Evolutionary conservation across 768 basidiomycete species (phyloP).

Genomic region (Erythrobasidium yunnanense): DNA sequence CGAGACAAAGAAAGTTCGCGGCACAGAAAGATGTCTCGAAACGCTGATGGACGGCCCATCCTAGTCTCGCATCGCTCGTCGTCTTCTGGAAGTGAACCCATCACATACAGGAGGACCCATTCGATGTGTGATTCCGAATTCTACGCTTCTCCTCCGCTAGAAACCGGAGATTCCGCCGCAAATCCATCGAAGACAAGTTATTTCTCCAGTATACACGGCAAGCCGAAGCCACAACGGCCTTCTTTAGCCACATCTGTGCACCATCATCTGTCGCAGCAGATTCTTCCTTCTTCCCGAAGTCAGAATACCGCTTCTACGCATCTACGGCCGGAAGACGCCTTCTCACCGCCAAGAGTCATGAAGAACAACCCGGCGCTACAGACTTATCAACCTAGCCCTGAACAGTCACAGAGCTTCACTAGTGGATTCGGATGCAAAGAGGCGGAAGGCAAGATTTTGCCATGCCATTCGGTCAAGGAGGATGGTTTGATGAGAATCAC

Average conservation of each 20-base stretch:
- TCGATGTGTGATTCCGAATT: conserved; percentile 26
- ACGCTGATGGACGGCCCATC: background rate
- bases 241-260: too few relatives aligned
- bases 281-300: background rate
- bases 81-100: too few relatives aligned
- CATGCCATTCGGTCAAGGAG: conserved; percentile 84
- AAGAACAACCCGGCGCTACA: background rate
- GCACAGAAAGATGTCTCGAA: conserved; percentile 24
- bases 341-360: conserved; percentile 11
- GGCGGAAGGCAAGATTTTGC: conserved; percentile 78
- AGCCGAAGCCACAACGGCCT: too few relatives aligned
- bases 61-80: background rate
- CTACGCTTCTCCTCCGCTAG: conserved; percentile 21
- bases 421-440: conserved; percentile 45
- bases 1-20: background rate
- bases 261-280: too few relatives aligned
- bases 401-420: conserved; percentile 7
- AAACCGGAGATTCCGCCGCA: background rate
- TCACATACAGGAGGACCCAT: background rate
- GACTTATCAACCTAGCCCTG: conserved; percentile 17
- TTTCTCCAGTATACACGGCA: too few relatives aligned
- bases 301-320: too few relatives aligned
- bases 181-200: too few relatives aligned
- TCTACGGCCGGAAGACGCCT: conserved; percentile 3
- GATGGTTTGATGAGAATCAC: conserved; percentile 90